Conservation (phyloP, 2,329 filamentous ascomycete genomes). For the Claviceps sp. region DNA sequence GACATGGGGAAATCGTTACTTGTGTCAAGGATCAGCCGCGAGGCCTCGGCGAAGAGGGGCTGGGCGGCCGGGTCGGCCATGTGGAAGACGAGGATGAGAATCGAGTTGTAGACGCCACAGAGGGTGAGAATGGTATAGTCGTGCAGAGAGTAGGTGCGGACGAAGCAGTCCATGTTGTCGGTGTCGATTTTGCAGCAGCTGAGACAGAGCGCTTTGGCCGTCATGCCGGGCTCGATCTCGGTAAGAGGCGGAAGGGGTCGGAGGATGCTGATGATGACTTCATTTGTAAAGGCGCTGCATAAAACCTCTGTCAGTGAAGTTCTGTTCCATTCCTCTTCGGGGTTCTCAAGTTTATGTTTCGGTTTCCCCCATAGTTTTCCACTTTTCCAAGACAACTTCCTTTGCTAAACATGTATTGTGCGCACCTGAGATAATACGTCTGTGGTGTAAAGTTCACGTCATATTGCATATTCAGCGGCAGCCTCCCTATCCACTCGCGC, state of each 20-base stretch:
- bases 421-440: slow-evolving; percentile 8
- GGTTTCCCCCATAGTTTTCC: too few species aligned
- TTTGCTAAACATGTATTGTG: background rate
- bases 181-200: slow-evolving; percentile 5
- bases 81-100: slow-evolving; percentile 6
- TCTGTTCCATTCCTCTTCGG: background rate
- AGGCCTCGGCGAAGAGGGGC: slow-evolving; percentile 6
- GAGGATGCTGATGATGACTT: slow-evolving; percentile 8
- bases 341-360: too few species aligned
- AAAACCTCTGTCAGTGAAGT: background rate
- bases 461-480: slow-evolving; percentile 6
- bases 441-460: slow-evolving; percentile 9
- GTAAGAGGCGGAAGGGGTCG: slow-evolving; percentile 2
- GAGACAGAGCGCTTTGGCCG: slow-evolving; percentile 5
- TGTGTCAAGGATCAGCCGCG: slow-evolving; percentile 4
- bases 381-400: too few species aligned
- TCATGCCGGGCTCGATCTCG: slow-evolving; percentile 5
- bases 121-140: slow-evolving; percentile 9
- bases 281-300: slow-evolving; percentile 6
- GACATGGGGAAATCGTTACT: slow-evolving; percentile 6
- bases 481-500: slow-evolving; percentile 3
- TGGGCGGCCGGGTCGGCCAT: slow-evolving; percentile 4
- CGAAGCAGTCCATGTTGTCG: slow-evolving; percentile 4
- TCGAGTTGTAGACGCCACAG: slow-evolving; percentile 8
- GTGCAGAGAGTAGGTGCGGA: slow-evolving; percentile 3